Conservation (phyloP, 1,284 basidiomycete species). For the Volvariella surrecta region DNA sequence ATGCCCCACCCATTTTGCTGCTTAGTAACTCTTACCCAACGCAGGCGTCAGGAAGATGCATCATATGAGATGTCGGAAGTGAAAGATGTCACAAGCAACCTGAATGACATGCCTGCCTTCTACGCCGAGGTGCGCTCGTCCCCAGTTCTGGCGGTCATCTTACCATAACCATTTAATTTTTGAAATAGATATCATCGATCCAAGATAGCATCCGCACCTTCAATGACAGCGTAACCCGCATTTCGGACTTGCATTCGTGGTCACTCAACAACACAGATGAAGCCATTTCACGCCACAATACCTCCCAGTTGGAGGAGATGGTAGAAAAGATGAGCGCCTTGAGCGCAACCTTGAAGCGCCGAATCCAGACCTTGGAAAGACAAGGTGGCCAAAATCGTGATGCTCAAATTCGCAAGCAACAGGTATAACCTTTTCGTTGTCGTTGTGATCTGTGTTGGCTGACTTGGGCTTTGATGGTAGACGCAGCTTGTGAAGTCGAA, state of each 20-base stretch:
- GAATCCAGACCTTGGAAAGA: constrained; percentile 73
- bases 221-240: constrained; percentile 62
- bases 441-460: constrained; percentile 1
- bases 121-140: constrained; percentile 53
- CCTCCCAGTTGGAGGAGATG: constrained; percentile 62
- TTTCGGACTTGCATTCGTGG: constrained; percentile 66
- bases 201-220: constrained; percentile 65
- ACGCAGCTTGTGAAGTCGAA: constrained; percentile 73
- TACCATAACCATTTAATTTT: background rate
- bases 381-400: constrained; percentile 68
- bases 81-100: constrained; percentile 45
- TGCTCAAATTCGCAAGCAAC: constrained; percentile 75
- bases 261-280: constrained; percentile 78
- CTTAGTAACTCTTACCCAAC: constrained; percentile 58
- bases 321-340: constrained; percentile 75
- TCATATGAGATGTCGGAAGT: constrained; percentile 67
- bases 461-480: constrained; percentile 26
- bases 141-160: too few species aligned
- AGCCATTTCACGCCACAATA: constrained; percentile 49
- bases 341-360: constrained; percentile 66
- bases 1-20: too few species aligned
- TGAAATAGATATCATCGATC: constrained; percentile 54
- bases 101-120: constrained; percentile 55
- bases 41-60: constrained; percentile 46
- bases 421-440: constrained; percentile 39